These are phyloP conservation scores for Xylariaceae sp. DNA, from an alignment of 2,329 filamentous ascomycete species.

Conservation along the genomic window DNA sequence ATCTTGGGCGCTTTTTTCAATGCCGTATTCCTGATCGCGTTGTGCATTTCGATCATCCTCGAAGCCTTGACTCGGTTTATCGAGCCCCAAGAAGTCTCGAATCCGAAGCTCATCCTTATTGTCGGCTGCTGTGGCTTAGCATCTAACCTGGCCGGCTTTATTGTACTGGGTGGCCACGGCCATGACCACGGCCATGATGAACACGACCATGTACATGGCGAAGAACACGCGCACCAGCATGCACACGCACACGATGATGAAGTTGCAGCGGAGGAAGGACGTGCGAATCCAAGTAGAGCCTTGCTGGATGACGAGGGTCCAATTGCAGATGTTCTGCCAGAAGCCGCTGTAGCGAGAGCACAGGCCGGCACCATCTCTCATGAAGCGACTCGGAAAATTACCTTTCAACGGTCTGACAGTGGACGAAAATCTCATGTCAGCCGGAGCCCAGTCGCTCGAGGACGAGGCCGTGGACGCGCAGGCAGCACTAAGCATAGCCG, in stretches of 20 bases:
- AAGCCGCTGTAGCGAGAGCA: conserved; percentile 52
- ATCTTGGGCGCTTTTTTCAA: conserved; percentile 96
- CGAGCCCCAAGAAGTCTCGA: conserved; percentile 81
- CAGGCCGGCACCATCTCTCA: conserved; percentile 26
- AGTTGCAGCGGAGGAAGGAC: conserved; percentile 47
- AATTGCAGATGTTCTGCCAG: conserved; percentile 58
- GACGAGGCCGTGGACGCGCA: conserved; percentile 41
- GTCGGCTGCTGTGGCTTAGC: conserved; percentile 82
- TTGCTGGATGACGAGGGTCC: conserved; percentile 53
- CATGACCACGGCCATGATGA: conserved; percentile 66
- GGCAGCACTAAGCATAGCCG: conserved; percentile 51
- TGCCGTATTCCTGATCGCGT: conserved; percentile 92
- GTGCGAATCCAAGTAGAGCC: conserved; percentile 37
- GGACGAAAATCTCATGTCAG: conserved; percentile 22
- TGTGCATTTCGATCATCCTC: conserved; percentile 94
- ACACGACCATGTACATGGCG: conserved; percentile 46
- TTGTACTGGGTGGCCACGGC: conserved; percentile 89
- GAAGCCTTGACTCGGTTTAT: conserved; percentile 91
- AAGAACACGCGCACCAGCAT: conserved; percentile 47
- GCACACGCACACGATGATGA: conserved; percentile 34
- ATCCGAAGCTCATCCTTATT: conserved; percentile 82
- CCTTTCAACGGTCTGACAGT: conserved; percentile 33
- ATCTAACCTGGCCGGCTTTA: conserved; percentile 84
- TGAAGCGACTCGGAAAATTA: conserved; percentile 35
- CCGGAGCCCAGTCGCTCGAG: conserved; percentile 31